Evolutionary conservation across 495 filamentous ascomycete species (phyloP).

Genomic region (Talaromyces adpressus): DNA sequence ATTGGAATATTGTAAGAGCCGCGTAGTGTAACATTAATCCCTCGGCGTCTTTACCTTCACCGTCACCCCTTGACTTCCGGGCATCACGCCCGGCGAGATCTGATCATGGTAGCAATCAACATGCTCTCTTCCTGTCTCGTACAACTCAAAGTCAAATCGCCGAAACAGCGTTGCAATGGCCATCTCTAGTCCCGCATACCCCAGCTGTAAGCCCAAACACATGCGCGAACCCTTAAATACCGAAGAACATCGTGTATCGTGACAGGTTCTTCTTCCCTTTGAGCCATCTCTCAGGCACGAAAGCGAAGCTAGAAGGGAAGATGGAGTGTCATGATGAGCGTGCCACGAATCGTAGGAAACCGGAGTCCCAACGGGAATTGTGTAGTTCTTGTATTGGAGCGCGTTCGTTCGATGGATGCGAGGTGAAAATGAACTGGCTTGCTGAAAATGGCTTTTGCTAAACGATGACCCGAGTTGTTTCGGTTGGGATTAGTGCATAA

Average conservation of each 20-base stretch:
- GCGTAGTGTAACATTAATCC: too few relatives aligned
- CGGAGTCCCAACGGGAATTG: conserved; percentile 32
- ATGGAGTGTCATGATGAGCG: conserved; percentile 4
- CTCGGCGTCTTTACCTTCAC: too few relatives aligned
- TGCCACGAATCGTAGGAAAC: too few relatives aligned
- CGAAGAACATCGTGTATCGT: conserved; percentile 12
- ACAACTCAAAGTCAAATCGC: neutral
- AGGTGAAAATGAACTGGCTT: neutral
- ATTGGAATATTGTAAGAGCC: too few relatives aligned
- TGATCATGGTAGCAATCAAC: too few relatives aligned
- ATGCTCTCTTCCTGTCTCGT: too few relatives aligned
- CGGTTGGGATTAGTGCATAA: too few relatives aligned
- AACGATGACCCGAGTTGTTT: too few relatives aligned
- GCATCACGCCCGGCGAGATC: too few relatives aligned
- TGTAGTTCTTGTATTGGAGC: conserved; percentile 33
- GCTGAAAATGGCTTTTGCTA: too few relatives aligned
- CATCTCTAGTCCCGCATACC: conserved; percentile 14
- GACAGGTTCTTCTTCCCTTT: neutral
- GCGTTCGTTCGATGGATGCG: neutral
- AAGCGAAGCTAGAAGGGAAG: conserved; percentile 11
- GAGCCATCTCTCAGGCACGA: conserved; percentile 12
- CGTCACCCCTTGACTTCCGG: too few relatives aligned
- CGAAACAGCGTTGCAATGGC: conserved; percentile 10
- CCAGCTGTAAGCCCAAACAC: conserved; percentile 16
- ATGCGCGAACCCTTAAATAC: conserved; percentile 10